Base-by-base conservation (phyloP, 176 grass and related monocot species). In the Carex cristatella region DNA sequence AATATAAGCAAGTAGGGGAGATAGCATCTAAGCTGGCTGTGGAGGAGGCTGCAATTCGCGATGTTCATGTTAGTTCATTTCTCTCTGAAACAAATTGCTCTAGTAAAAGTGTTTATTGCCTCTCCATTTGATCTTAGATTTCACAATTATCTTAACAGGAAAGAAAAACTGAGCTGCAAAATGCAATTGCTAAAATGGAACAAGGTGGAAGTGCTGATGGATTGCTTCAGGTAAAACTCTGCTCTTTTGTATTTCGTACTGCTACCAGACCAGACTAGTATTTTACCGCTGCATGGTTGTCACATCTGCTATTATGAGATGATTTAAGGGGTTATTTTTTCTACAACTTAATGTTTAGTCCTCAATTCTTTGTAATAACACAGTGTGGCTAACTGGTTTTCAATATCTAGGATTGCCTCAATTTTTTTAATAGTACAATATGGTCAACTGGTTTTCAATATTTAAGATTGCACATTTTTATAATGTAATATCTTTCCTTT, bases 171-270 rank as follows among this genome's bases (percentile, higher is more conserved):
- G 96, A 99, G 86, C 86, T 99, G 79, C 84, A 94, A 86, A 92
- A 94, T 80, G 96, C 96, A 53, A 84, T 99, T 71, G 54, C 89
- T 91, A 99, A 99, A 91, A 99, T 99, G 93, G 93, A 95, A 87
- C 93, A 99, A 91, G 93, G 96, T 84, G 90, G 96, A 61, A 99
- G 90, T 86, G 90, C 91, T 89, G 96, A 99, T 94, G 96, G 96
- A 73, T 88, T 99, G 77, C 96, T 99, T 88, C 96, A 99, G 96
- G 96, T 99, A 87, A 38, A 58, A 60, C 13, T 58, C 53, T 57
- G 51, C 53, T 33, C 74, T 58, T 77, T 79, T 35, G 53, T 18
- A 57, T 33, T 58, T 31, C 5, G 12, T 58, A 58, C 30, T 79
- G 14, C 30, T 79, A 37, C 74, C n/a, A 79, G 74, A 33, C 1